A percentile compares a stretch with the other conserved stretches of the same genome.
Conservation (phyloP, 352 stramenopile genomes). For the Pseudoperonospora humuli region DNA sequence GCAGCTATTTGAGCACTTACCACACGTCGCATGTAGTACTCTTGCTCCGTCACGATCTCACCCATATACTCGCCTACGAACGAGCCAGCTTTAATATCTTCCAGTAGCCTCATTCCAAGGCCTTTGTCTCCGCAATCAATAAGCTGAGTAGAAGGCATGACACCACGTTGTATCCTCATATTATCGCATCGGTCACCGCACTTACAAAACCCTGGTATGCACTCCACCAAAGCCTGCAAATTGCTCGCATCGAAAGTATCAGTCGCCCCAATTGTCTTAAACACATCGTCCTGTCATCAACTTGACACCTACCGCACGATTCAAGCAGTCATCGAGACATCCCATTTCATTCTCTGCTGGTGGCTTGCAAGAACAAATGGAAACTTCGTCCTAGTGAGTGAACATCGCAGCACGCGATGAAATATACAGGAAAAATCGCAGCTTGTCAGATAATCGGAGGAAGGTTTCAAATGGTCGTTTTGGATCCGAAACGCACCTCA, state of each 20-base stretch:
- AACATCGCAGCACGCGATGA: too few species aligned
- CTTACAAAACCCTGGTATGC: slow-evolving; percentile 46
- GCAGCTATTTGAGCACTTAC: slow-evolving; percentile 20
- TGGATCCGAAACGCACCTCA: slow-evolving; percentile 24
- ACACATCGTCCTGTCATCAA: neutral
- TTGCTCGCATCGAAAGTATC: neutral
- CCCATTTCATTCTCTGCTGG: slow-evolving; percentile 36
- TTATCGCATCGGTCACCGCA: slow-evolving; percentile 64
- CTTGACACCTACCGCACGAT: slow-evolving; percentile 40
- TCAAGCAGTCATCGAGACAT: slow-evolving; percentile 69
- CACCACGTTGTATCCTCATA: slow-evolving; percentile 60
- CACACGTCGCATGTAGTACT: slow-evolving; percentile 71
- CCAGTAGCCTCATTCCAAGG: slow-evolving; percentile 38
- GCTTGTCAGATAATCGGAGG: neutral
- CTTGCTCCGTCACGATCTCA: slow-evolving; percentile 77
- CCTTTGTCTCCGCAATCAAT: slow-evolving; percentile 57
- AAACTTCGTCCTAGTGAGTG: slow-evolving; percentile 54
- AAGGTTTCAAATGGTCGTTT: neutral
- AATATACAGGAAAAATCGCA: neutral
- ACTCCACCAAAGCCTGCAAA: slow-evolving; percentile 59
- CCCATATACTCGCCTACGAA: slow-evolving; percentile 82
- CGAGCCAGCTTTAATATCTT: slow-evolving; percentile 45
- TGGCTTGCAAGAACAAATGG: slow-evolving; percentile 44
- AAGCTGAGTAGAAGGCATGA: slow-evolving; percentile 45
- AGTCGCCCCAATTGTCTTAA: neutral